Base-by-base conservation (phyloP, 2,329 filamentous ascomycete genomes). In the Blastomyces silverae region DNA sequence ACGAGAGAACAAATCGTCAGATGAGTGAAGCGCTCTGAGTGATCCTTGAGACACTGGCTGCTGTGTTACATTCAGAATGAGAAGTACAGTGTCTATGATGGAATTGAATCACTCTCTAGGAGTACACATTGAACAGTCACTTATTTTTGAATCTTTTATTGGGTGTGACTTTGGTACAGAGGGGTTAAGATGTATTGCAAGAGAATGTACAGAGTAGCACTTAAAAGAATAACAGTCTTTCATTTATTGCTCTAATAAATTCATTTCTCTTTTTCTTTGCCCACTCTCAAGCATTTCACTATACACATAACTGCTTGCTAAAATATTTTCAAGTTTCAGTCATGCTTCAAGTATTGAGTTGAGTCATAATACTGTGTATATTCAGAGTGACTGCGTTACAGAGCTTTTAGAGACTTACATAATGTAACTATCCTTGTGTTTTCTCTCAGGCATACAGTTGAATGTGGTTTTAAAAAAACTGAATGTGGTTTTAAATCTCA, bases 1-100 rank as follows among this genome's bases (percentile, higher is more conserved):
- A 50, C 22, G 46, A 50, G 46, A 22, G 46, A 50, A 50, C n/a
- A 50, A 50, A 50, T 50, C n/a, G 46, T 50, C 46, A 25, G 46
- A 50, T 50, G n/a, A 50, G 46, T 50, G 46, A 50, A 22, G n/a
- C 10, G n/a, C 46, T 50, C 8, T 50, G 46, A 50, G 46, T 50
- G n/a, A 50, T 11, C 20, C 46, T 50, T 25, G n/a, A 3, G n/a
- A 50, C 46, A 50, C 46, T 50, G 46, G n/a, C 46, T 50, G 46
- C n/a, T 20, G n/a, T 7, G 46, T 50, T 50, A 50, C 2, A 1
- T 11, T 50, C 46, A 50, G 46, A 50, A 50, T 50, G 8, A 50
- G 46, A 50, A 50, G n/a, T 50, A 22, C 8, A 22, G 46, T 50
- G 46, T 50, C 46, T 50, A 50, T 50, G 46, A 50, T 50, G 46